Evolutionary conservation across 257 asterid genomes (phyloP).

Genomic region (Penstemon davidsonii): DNA sequence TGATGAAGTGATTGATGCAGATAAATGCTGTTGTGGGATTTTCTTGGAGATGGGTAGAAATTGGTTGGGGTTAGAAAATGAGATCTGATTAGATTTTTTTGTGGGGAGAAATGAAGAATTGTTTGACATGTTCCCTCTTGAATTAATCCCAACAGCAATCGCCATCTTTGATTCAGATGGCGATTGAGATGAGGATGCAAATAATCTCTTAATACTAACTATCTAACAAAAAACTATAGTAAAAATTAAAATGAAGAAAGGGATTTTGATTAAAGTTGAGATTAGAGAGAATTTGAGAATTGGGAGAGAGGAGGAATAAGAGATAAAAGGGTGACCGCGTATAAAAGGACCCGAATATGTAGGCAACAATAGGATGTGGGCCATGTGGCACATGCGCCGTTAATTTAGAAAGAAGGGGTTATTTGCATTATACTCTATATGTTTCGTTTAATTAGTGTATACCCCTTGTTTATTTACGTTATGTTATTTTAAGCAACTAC

Average conservation of each 20-base stretch:
- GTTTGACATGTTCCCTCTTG: constrained; percentile 18
- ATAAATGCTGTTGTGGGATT: neutral
- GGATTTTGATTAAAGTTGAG: neutral
- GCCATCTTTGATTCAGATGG: constrained; percentile 36
- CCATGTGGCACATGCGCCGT: too few species aligned
- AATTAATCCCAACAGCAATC: constrained; percentile 33
- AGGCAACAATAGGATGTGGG: too few species aligned
- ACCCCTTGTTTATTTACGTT: too few species aligned
- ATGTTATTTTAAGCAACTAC: too few species aligned
- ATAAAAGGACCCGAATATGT: neutral
- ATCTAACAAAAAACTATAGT: too few species aligned
- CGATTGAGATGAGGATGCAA: constrained; percentile 23
- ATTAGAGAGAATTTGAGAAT: neutral
- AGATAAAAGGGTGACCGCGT: constrained; percentile 10
- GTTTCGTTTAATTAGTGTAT: too few species aligned
- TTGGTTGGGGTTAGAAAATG: constrained; percentile 25
- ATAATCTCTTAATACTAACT: neutral
- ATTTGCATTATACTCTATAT: too few species aligned
- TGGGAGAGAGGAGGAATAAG: too few species aligned
- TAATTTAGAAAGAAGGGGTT: too few species aligned
- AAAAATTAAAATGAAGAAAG: neutral
- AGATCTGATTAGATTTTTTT: constrained; percentile 18
- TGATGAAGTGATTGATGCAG: constrained; percentile 25
- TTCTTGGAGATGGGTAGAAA: constrained; percentile 11
- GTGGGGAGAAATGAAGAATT: constrained; percentile 24